Percentiles rank a stretch among this genome's conserved stretches.
Conservation (phyloP, 1,284 basidiomycete genomes). For the Apiotrichum laibachii region DNA sequence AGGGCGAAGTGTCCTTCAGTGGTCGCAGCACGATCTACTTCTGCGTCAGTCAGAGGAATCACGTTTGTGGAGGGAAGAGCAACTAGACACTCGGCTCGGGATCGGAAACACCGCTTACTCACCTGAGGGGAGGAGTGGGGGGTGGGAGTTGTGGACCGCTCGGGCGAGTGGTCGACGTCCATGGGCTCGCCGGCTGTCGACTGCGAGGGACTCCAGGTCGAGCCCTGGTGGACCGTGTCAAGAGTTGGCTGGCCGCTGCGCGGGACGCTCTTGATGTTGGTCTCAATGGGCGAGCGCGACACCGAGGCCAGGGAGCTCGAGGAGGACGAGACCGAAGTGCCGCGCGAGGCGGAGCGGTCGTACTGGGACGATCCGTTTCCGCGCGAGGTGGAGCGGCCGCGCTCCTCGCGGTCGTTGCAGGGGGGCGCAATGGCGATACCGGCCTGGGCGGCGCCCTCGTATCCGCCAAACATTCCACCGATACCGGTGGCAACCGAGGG, state of each 20-base stretch:
- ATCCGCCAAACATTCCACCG: slow-evolving; percentile 42
- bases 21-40: slow-evolving; percentile 46
- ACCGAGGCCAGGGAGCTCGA: slow-evolving; percentile 15
- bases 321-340: slow-evolving; percentile 14
- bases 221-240: slow-evolving; percentile 31
- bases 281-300: slow-evolving; percentile 20
- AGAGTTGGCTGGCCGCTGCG: slow-evolving; percentile 7
- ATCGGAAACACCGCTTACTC: slow-evolving; percentile 20
- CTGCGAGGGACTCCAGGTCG: slow-evolving; percentile 15
- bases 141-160: slow-evolving; percentile 48
- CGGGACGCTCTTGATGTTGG: slow-evolving; percentile 5
- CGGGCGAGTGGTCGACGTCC: slow-evolving; percentile 43
- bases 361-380: slow-evolving; percentile 28
- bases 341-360: slow-evolving; percentile 37
- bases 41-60: slow-evolving; percentile 28
- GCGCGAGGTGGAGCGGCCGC: slow-evolving; percentile 37
- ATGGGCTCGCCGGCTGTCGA: slow-evolving; percentile 22
- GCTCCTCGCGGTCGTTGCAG: slow-evolving; percentile 23
- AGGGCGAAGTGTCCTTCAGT: slow-evolving; percentile 47
- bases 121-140: slow-evolving; percentile 54
- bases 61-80: not conserved
- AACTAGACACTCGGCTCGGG: not conserved
- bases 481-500: slow-evolving; percentile 51
- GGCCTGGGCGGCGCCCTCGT: slow-evolving; percentile 14
- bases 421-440: slow-evolving; percentile 29